Base-by-base conservation (phyloP, 2,329 filamentous ascomycete genomes). In the Botrytis squamosa region DNA sequence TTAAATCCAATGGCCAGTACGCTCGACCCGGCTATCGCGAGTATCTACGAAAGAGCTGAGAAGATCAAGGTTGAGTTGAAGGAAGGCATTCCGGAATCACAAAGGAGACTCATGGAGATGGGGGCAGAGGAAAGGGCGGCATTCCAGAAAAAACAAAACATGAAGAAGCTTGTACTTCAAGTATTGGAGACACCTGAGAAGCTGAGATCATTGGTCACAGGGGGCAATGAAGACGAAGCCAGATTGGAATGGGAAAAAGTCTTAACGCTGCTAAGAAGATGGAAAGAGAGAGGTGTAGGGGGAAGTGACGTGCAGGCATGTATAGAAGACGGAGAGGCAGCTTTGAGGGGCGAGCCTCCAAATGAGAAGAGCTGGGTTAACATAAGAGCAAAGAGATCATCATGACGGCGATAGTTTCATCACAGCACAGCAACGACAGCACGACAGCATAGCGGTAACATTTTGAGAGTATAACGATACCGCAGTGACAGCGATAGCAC, bases 1-100 rank as follows among this genome's bases (percentile, higher is more conserved):
- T 81, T 94, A 65, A 92, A 91, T 74, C 91, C 92, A 33, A 1
- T 92, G 82, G 92, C 91, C 2, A 90, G 89, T 64, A 93, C 91
- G 0, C 86, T 95, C 55, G 90, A 92, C 76, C 90, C 90, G 4
- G 92, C 92, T 55, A 92, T 95, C 68, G 88, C 88, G 3, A 90
- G 93, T 76, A 94, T 95, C 77, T 93, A 93, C 78, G 86, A 76
- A 69, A 76, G 75, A 60, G 78, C 80, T 9, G 77, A 76, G 74
- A 74, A 46, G 66, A 76, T 80, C 25, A 79, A 76, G 75, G 74
- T 65, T 70, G 78, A 79, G 42, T 75, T 81, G 73, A 77, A 75
- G 71, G 75, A 73, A 57, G 73, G 73, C 16, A 73, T 80, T 70
- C 73, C 73, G 18, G 40, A 75, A 67, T 84, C 88, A 77, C 84